A percentile compares a stretch with the other conserved stretches of the same genome.
Conservation (phyloP, 441 rosid species). For the Biscutella laevigata region DNA sequence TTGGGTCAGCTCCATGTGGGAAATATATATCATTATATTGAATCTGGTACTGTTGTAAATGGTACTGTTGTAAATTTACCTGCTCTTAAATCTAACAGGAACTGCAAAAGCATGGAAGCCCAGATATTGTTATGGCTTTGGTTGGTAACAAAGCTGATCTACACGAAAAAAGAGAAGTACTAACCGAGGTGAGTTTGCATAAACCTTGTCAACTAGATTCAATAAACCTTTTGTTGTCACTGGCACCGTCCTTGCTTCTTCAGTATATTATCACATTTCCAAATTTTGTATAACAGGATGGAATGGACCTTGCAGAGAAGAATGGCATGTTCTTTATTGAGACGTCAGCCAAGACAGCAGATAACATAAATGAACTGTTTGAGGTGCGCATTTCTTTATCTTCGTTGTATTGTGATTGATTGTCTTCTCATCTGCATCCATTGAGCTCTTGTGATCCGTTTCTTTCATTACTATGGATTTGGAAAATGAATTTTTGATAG, state of each 20-base stretch:
- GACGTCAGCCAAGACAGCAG: slow-evolving; percentile 98
- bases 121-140: slow-evolving; percentile 89
- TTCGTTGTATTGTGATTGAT: background rate
- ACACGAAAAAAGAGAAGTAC: slow-evolving; percentile 73
- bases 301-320: slow-evolving; percentile 82
- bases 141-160: slow-evolving; percentile 99
- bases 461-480: background rate
- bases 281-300: slow-evolving; percentile 46
- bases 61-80: background rate
- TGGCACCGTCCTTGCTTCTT: slow-evolving; percentile 8
- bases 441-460: background rate
- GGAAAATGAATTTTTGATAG: background rate
- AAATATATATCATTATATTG: background rate
- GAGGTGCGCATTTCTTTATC: slow-evolving; percentile 42
- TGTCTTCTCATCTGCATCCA: background rate
- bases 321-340: slow-evolving; percentile 96
- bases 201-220: background rate
- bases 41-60: background rate
- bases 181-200: slow-evolving; percentile 45
- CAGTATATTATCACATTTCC: slow-evolving; percentile 2
- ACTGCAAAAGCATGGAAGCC: slow-evolving; percentile 93
- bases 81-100: slow-evolving; percentile 40
- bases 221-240: background rate
- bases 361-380: slow-evolving; percentile 83
- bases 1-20: background rate